A percentile compares a stretch with the other conserved stretches of the same genome.
Evolutionary conservation across 2,329 filamentous ascomycete species (phyloP).

Genomic region (Thermothelomyces thermophilus): DNA sequence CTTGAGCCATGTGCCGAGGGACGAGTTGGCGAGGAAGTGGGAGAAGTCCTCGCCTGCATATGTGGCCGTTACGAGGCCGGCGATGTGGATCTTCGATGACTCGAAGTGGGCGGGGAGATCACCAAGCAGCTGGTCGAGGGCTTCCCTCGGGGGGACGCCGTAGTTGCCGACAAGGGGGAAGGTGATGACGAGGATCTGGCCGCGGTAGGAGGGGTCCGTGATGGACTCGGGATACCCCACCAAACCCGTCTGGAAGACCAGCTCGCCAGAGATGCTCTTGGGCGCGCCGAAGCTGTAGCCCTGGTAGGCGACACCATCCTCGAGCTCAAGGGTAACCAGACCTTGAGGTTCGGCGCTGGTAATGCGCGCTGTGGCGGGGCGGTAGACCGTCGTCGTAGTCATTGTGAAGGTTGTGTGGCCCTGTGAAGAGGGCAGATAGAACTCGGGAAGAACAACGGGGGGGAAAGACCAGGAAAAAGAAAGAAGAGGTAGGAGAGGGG

Average conservation of each 20-base stretch:
- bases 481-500: background rate
- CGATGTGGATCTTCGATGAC: constrained; percentile 85
- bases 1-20: constrained; percentile 90
- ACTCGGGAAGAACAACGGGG: background rate
- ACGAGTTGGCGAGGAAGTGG: constrained; percentile 85
- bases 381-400: constrained; percentile 35
- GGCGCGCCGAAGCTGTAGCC: constrained; percentile 94
- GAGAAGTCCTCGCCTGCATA: constrained; percentile 95
- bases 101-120: constrained; percentile 92
- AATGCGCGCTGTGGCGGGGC: constrained; percentile 57
- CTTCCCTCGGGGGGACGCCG: constrained; percentile 84
- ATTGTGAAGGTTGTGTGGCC: constrained; percentile 24
- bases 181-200: constrained; percentile 97
- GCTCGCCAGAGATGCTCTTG: constrained; percentile 90
- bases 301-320: constrained; percentile 86
- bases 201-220: constrained; percentile 80
- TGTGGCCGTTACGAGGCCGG: constrained; percentile 81
- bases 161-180: constrained; percentile 98
- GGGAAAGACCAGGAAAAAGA: background rate
- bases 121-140: constrained; percentile 74
- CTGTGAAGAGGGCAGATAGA: background rate
- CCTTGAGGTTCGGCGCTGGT: constrained; percentile 48
- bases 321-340: constrained; percentile 80
- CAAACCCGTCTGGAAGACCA: constrained; percentile 99
- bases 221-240: constrained; percentile 96